A percentile compares a stretch with the other conserved stretches of the same genome.
Evolutionary conservation across 179 eudicot species (phyloP).

Genomic region (Dionaea muscipula): DNA sequence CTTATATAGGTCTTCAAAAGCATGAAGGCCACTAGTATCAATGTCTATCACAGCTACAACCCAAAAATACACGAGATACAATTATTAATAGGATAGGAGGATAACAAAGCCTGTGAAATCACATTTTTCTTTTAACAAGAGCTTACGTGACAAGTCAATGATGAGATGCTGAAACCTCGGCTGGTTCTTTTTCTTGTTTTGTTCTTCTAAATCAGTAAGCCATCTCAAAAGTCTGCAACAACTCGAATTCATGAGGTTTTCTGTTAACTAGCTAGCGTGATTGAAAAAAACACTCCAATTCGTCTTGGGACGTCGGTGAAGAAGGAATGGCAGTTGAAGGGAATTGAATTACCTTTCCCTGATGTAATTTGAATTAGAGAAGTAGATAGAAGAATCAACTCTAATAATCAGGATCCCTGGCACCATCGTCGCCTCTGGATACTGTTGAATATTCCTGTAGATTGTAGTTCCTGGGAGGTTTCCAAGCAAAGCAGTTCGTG

Average conservation of each 20-base stretch:
- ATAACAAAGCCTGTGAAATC: background rate
- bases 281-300: background rate
- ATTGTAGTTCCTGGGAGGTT: conserved; percentile 56
- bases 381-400: conserved; percentile 66
- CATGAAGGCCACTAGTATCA: conserved; percentile 89
- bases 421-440: conserved; percentile 58
- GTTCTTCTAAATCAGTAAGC: conserved; percentile 43
- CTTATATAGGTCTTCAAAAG: conserved; percentile 61
- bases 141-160: conserved; percentile 92
- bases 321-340: background rate
- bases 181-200: conserved; percentile 22
- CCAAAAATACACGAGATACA: background rate
- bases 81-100: background rate
- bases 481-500: conserved; percentile 69
- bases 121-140: background rate
- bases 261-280: too few relatives aligned
- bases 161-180: conserved; percentile 42
- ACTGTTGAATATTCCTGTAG: conserved; percentile 71
- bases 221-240: conserved; percentile 46
- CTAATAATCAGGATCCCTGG: conserved; percentile 49
- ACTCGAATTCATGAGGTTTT: background rate
- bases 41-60: conserved; percentile 83
- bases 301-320: background rate
- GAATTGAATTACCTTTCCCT: conserved; percentile 29
- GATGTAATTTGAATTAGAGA: conserved; percentile 57